A percentile compares a stretch with the other conserved stretches of the same genome.
phyloP scores from a whole-genome alignment of 208 protist species.

The Leishmania arabica region DNA sequence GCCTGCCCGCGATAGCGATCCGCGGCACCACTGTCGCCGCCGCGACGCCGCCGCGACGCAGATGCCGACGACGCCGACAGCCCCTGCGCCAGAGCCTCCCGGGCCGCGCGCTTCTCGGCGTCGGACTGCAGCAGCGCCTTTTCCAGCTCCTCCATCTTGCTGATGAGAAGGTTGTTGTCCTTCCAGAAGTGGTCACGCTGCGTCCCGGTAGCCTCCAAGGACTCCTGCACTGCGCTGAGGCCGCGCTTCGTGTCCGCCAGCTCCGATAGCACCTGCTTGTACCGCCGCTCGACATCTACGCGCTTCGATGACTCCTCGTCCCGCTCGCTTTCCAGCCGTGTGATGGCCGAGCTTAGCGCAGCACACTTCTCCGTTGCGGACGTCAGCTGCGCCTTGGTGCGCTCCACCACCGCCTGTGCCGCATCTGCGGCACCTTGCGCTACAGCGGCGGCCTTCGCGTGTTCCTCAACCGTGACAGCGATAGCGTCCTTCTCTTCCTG shows the following conservation, averaged over 20 bases:
- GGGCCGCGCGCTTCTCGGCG: slow-evolving; percentile 58
- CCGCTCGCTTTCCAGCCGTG: slow-evolving; percentile 7
- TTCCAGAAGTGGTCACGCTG: slow-evolving; percentile 51
- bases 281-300: slow-evolving; percentile 12
- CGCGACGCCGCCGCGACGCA: slow-evolving; percentile 9
- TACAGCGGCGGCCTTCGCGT: background rate
- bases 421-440: slow-evolving; percentile 6
- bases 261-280: slow-evolving; percentile 12
- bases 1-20: slow-evolving; percentile 16
- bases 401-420: slow-evolving; percentile 8
- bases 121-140: slow-evolving; percentile 61
- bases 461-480: slow-evolving; percentile 1
- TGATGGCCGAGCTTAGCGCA: background rate
- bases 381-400: slow-evolving; percentile 7
- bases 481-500: slow-evolving; percentile 17
- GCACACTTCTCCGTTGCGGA: background rate
- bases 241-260: slow-evolving; percentile 20
- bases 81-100: slow-evolving; percentile 63
- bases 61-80: slow-evolving; percentile 27
- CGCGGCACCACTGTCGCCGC: background rate
- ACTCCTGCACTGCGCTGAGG: slow-evolving; percentile 22
- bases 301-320: slow-evolving; percentile 3
- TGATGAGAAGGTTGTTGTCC: slow-evolving; percentile 69
- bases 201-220: slow-evolving; percentile 9
- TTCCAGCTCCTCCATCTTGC: slow-evolving; percentile 52